Evolutionary conservation across 164 flowering plant species (phyloP).

Genomic region (Litsea cubeba): DNA sequence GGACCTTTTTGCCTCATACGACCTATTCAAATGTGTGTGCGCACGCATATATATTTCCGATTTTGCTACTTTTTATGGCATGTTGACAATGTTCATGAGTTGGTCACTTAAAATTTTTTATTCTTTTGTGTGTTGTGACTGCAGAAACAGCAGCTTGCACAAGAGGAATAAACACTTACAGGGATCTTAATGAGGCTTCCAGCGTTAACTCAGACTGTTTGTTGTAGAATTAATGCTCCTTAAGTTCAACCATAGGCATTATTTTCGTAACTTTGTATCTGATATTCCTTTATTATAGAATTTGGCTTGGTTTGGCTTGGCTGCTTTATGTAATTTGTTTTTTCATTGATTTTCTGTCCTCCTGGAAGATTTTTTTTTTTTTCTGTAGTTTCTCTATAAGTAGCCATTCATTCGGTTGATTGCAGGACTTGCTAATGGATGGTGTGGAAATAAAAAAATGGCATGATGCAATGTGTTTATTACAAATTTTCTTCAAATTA

Average conservation of each 20-base stretch:
- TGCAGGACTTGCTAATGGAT: too few relatives aligned
- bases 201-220: neutral
- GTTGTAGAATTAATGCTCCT: neutral
- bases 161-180: neutral
- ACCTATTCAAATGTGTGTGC: neutral
- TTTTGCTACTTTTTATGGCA: neutral
- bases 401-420: too few relatives aligned
- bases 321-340: neutral
- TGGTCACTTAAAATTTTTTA: neutral
- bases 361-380: too few relatives aligned
- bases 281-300: neutral
- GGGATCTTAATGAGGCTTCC: neutral
- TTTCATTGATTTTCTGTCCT: too few relatives aligned
- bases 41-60: too few relatives aligned
- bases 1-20: neutral
- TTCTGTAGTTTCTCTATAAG: too few relatives aligned
- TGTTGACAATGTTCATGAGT: neutral
- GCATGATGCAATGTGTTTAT: too few relatives aligned
- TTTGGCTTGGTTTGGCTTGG: neutral
- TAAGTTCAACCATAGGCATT: neutral
- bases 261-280: too few relatives aligned
- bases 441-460: too few relatives aligned
- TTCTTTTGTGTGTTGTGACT: neutral
- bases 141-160: neutral
- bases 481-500: too few relatives aligned